phyloP scores from a whole-genome alignment of 108 stramenopile genomes.

The Craspedostauros australis region DNA sequence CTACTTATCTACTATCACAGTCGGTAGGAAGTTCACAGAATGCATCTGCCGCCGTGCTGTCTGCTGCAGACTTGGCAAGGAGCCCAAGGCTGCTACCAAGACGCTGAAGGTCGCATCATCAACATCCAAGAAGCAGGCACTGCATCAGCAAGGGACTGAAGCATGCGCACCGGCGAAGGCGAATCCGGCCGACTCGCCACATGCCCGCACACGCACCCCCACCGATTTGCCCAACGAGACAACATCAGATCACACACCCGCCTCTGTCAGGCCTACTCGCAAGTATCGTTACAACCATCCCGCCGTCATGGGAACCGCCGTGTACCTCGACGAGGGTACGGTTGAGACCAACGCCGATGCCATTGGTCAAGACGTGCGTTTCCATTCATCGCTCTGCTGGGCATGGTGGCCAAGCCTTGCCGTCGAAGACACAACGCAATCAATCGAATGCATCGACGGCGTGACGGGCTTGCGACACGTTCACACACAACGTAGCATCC shows the following conservation, averaged over 20 bases:
- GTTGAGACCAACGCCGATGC: conserved; percentile 19
- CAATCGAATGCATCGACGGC: conserved; percentile 17
- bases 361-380: conserved; percentile 72
- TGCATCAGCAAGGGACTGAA: too few species aligned
- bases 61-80: conserved; percentile 60
- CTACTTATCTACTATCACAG: conserved; percentile 61
- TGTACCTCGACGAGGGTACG: conserved; percentile 75
- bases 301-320: conserved; percentile 71
- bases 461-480: conserved; percentile 8
- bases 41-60: conserved; percentile 68
- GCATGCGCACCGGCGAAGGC: too few species aligned
- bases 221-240: background rate
- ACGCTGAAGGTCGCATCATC: too few species aligned
- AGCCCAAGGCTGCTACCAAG: too few species aligned
- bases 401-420: conserved; percentile 46
- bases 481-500: background rate
- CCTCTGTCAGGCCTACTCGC: too few species aligned
- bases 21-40: conserved; percentile 70
- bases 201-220: too few species aligned
- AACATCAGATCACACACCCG: too few species aligned
- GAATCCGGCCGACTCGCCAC: too few species aligned
- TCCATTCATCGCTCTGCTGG: conserved; percentile 68
- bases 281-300: conserved; percentile 68
- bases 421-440: background rate
- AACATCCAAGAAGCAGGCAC: too few species aligned